These are phyloP conservation scores for Eucalyptus grandis DNA, from an alignment of 345 rosid species.

Conservation along the genomic window DNA sequence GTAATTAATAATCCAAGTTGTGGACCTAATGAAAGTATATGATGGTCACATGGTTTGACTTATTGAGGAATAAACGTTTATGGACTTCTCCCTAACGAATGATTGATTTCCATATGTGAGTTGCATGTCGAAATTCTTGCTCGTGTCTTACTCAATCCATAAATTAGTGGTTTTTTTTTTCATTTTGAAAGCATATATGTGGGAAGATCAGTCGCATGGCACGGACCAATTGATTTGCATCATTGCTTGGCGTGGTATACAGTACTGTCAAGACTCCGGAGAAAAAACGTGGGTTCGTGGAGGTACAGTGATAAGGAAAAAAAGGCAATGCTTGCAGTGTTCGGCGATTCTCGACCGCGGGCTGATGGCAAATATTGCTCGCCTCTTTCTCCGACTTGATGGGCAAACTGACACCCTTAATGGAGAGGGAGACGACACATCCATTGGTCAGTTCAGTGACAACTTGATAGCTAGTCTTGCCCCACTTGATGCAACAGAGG, in stretches of 20 bases:
- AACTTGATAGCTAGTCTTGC: not conserved
- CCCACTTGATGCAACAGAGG: not conserved
- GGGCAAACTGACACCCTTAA: not conserved
- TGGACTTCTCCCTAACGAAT: not conserved
- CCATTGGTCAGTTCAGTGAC: not conserved
- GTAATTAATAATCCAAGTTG: not conserved
- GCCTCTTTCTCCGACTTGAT: not conserved
- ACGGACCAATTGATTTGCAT: not conserved
- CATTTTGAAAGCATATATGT: not conserved
- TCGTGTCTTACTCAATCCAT: not conserved
- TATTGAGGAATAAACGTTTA: not conserved
- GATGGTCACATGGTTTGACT: not conserved
- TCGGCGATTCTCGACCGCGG: not conserved
- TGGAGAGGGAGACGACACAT: not conserved
- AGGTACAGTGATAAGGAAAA: not conserved
- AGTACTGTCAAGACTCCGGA: not conserved
- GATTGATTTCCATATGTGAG: not conserved
- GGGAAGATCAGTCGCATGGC: not conserved
- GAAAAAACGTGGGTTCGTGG: not conserved
- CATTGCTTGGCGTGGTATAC: not conserved
- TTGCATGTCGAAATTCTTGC: not conserved
- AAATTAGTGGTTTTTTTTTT: not conserved
- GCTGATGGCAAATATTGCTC: not conserved
- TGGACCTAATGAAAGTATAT: not conserved
- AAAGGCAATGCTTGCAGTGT: not conserved